Percentiles rank a stretch among this genome's conserved stretches.
Conservation (phyloP, 2,329 filamentous ascomycete species). For the Nemania sp. region DNA sequence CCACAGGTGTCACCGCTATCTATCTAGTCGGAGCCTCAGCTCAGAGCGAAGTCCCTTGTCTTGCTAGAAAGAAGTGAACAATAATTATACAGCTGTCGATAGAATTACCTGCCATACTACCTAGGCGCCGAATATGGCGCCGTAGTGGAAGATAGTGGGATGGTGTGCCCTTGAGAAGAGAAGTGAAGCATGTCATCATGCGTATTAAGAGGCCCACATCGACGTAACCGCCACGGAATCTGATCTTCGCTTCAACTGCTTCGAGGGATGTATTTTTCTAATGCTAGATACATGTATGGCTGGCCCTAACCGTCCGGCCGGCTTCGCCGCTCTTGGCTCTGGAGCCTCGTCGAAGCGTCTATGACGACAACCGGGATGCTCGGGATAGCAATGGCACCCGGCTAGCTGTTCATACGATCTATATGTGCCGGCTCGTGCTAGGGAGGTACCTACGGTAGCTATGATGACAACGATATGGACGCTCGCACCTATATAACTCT, state of each 20-base stretch:
- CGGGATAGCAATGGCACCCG: not conserved
- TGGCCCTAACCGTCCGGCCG: not conserved
- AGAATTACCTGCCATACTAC: too few relatives aligned
- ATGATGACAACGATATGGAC: not conserved
- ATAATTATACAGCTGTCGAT: too few relatives aligned
- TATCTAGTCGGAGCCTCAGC: too few relatives aligned
- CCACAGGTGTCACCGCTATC: too few relatives aligned
- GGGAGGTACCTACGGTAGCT: not conserved
- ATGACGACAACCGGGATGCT: constrained; percentile 31
- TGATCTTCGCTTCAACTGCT: not conserved
- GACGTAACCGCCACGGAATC: constrained; percentile 28
- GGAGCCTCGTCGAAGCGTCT: constrained; percentile 1
- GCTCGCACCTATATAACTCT: constrained; percentile 22
- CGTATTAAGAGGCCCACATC: constrained; percentile 3
- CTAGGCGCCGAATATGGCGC: too few relatives aligned
- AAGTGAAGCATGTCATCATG: constrained; percentile 14
- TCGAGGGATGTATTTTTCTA: not conserved
- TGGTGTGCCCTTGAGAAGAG: too few relatives aligned
- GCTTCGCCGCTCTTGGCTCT: not conserved
- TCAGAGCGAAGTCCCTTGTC: too few relatives aligned
- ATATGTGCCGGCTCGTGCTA: not conserved
- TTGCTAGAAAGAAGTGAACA: too few relatives aligned
- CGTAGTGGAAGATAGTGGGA: too few relatives aligned
- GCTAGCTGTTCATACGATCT: not conserved
- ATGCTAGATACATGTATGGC: not conserved